Evolutionary conservation across 768 basidiomycete genomes (phyloP).

Genomic region (Candolleomyces eurysporus): DNA sequence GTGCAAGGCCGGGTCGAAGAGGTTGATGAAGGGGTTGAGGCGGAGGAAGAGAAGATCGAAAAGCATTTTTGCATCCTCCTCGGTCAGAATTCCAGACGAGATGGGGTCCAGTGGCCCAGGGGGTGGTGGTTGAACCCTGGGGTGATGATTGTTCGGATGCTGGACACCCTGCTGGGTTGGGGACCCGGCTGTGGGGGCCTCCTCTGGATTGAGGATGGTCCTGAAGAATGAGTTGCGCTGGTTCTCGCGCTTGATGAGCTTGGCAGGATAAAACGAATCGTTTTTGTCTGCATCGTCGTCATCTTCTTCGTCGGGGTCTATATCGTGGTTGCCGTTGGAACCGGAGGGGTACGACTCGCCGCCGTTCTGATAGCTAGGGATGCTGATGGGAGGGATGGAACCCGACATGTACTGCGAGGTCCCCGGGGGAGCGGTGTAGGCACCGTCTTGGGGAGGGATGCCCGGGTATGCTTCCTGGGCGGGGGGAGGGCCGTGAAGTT

Average conservation of each 20-base stretch:
- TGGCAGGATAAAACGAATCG: constrained; percentile 68
- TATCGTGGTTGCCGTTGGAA: constrained; percentile 35
- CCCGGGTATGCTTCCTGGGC: constrained; percentile 11
- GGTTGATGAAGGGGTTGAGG: constrained; percentile 85
- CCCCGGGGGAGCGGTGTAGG: constrained; percentile 26
- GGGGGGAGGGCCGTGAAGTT: constrained; percentile 21
- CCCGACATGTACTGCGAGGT: constrained; percentile 19
- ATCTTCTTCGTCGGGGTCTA: constrained; percentile 64
- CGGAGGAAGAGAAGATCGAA: constrained; percentile 81
- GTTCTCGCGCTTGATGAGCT: constrained; percentile 67
- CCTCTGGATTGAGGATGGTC: constrained; percentile 77
- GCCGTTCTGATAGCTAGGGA: constrained; percentile 28
- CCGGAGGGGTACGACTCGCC: constrained; percentile 7
- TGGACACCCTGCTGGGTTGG: neutral
- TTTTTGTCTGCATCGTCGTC: constrained; percentile 61
- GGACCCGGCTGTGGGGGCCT: constrained; percentile 29
- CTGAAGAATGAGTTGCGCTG: constrained; percentile 76
- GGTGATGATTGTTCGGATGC: neutral
- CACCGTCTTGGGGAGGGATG: constrained; percentile 23
- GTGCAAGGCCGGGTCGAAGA: constrained; percentile 87
- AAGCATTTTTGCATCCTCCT: constrained; percentile 65
- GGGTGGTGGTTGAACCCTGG: constrained; percentile 25
- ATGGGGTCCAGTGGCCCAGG: constrained; percentile 64
- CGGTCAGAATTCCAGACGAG: constrained; percentile 64
- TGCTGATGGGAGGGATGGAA: constrained; percentile 17